Base-by-base conservation (phyloP, 371 early-diverging fungal species). In the Aphelidium insulamus region DNA sequence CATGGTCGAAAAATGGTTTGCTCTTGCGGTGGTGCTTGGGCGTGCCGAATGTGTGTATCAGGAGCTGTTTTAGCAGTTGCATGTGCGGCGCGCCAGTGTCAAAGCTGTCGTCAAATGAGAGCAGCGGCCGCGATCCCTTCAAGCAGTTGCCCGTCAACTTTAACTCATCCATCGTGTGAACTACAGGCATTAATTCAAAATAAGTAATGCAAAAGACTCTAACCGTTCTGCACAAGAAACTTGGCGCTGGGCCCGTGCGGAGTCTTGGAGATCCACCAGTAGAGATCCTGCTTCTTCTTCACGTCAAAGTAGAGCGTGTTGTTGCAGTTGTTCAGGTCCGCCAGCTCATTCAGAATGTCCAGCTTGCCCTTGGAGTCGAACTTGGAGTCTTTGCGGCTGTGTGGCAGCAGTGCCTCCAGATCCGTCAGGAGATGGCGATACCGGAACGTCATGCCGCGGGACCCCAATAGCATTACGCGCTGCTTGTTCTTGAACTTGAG, bases 141-240 rank as follows among this genome's bases (percentile, higher is more conserved):
- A 95, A 57, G 53, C 85, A 86, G 61, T 95, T 95, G 43, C 97
- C 97, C 1, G 84, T 87, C 78, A 92, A 73, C 44, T 81, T 77
- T 26, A 95, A 65, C 52, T 95, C 97, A 44, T 90, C 86, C 87
- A 92, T 84, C 11, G 97, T 95, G 50, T 95, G 97, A 33, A 95
- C 75, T 76, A 40, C 10, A 17, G 2, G 33, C 24, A 18, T 9
- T 10, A 7, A 19, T 18, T 21, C 21, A 1, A 33, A 36, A 29
- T 19, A 16, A 35, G 15, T 2, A 14, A 28, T 33, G 23, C 17
- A 12, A 4, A 23, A 31, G 14, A 12, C 21, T 19, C 2, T 10
- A 12, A 77, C 77, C 69, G 49, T 87, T 87, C 49, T 81, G 82
- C 40, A 91, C 83, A 31, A 77, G 77, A 52, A 95, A 88, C 55